phyloP scores from a whole-genome alignment of 2,329 filamentous ascomycete species.

The Golovinomyces cichoracearum region DNA sequence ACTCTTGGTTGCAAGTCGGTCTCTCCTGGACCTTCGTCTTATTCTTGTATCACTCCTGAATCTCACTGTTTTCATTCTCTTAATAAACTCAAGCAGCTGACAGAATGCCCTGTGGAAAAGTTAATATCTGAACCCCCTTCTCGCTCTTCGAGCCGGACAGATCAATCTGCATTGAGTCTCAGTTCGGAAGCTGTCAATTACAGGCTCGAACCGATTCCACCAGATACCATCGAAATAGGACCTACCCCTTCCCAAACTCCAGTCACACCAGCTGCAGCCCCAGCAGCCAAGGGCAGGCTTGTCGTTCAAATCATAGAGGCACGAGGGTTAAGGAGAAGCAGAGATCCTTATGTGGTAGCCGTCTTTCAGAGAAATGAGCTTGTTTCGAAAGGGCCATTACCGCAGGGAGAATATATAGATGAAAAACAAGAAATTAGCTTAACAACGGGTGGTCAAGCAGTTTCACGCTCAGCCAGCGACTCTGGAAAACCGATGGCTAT shows the following conservation, averaged over 20 bases:
- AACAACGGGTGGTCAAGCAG: constrained; percentile 31
- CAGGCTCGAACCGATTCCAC: constrained; percentile 17
- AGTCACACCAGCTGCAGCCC: constrained; percentile 39
- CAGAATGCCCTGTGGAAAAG: constrained; percentile 48
- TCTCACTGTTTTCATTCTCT: constrained; percentile 32
- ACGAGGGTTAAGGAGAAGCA: constrained; percentile 52
- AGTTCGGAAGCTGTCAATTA: constrained; percentile 17
- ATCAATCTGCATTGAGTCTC: constrained; percentile 21
- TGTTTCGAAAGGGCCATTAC: constrained; percentile 63
- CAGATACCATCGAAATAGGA: constrained; percentile 12
- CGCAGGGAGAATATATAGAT: constrained; percentile 32
- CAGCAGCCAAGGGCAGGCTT: constrained; percentile 59
- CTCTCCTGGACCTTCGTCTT: constrained; percentile 27
- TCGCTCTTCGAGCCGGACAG: constrained; percentile 37
- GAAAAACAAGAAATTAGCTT: constrained; percentile 29
- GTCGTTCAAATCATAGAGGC: constrained; percentile 74
- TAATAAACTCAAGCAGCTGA: constrained; percentile 65
- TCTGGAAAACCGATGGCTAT: constrained; percentile 67
- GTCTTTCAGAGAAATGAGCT: constrained; percentile 94
- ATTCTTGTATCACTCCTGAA: constrained; percentile 21
- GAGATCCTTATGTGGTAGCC: constrained; percentile 82
- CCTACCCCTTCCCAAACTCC: constrained; percentile 13
- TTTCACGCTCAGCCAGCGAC: constrained; percentile 51
- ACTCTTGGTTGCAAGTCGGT: constrained; percentile 24
- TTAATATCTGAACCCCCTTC: constrained; percentile 79